Percentiles rank a stretch among this genome's conserved stretches.
Conservation (phyloP, 2,329 filamentous ascomycete genomes). For the Diaporthe helianthi region DNA sequence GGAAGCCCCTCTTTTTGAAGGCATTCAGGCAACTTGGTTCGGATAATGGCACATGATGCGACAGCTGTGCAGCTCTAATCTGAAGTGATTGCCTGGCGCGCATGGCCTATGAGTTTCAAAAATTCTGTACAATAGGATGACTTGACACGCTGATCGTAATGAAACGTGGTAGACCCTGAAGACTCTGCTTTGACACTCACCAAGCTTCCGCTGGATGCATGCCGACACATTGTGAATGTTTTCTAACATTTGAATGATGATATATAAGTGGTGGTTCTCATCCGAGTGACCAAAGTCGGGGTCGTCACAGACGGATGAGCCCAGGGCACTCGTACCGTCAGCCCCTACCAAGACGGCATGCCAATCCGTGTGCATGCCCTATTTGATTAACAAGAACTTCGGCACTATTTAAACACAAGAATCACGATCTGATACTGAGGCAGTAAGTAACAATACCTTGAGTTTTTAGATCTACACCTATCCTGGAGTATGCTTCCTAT, state of each 20-base stretch:
- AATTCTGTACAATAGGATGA: neutral
- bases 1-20: neutral
- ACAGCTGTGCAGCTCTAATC: neutral
- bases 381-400: too few relatives aligned
- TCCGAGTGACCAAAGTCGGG: neutral
- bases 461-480: too few relatives aligned
- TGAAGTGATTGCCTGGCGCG: neutral
- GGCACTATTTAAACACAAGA: too few relatives aligned
- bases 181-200: neutral
- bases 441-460: too few relatives aligned
- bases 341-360: too few relatives aligned
- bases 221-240: neutral
- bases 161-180: neutral
- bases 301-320: too few relatives aligned
- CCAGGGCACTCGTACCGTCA: too few relatives aligned
- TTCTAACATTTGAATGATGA: neutral
- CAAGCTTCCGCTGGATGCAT: neutral
- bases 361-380: too few relatives aligned
- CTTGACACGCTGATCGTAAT: neutral
- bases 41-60: neutral
- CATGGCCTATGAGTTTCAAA: neutral
- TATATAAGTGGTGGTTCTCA: neutral
- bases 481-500: too few relatives aligned
- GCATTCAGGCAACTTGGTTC: neutral
- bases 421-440: too few relatives aligned